A percentile compares a stretch with the other conserved stretches of the same genome.
Evolutionary conservation across 148 eudicot genomes (phyloP).

Genomic region (Euryodendron excelsum): DNA sequence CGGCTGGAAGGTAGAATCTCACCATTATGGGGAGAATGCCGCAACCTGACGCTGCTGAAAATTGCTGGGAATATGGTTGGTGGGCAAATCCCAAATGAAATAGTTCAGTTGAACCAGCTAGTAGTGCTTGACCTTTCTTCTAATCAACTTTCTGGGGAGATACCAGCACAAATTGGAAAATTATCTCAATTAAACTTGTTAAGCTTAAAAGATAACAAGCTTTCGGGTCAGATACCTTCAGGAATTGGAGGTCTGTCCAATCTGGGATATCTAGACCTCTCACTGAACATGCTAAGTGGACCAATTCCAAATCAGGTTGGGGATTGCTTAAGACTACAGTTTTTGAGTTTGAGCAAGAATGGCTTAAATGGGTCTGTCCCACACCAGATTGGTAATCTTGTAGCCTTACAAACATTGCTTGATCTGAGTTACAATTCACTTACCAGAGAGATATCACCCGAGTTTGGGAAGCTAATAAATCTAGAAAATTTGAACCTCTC

Average conservation of each 20-base stretch:
- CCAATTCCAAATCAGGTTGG: conserved; percentile 22
- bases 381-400: not conserved
- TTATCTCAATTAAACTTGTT: conserved; percentile 3
- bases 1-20: not conserved
- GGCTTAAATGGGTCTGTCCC: conserved; percentile 12
- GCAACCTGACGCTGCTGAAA: not conserved
- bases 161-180: not conserved
- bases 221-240: conserved; percentile 12
- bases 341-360: conserved; percentile 27
- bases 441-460: conserved; percentile 15
- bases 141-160: not conserved
- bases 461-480: conserved; percentile 9
- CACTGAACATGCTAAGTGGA: conserved; percentile 20
- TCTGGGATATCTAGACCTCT: conserved; percentile 14
- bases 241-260: conserved; percentile 2
- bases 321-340: not conserved
- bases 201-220: conserved; percentile 16
- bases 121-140: not conserved
- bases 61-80: not conserved
- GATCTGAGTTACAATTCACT: conserved; percentile 33
- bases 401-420: conserved; percentile 13
- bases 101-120: not conserved
- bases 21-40: not conserved
- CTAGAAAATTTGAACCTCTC: conserved; percentile 34
- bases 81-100: not conserved